phyloP scores from a whole-genome alignment of 2,329 filamentous ascomycete genomes.

The Metarhizium guizhouense region DNA sequence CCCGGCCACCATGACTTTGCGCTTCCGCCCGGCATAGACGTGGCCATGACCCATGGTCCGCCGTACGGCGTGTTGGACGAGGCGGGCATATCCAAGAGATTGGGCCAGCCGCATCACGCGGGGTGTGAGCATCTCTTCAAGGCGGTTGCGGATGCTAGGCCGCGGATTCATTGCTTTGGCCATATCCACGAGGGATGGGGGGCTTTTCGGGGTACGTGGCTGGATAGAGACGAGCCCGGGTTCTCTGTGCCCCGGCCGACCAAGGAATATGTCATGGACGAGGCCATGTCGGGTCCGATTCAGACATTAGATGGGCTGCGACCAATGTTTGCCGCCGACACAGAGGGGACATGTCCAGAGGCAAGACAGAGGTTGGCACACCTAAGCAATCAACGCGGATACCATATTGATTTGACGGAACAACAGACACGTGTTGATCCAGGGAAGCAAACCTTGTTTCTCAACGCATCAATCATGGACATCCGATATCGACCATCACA shows the following conservation, averaged over 20 bases:
- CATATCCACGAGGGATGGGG: constrained; percentile 56
- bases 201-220: constrained; percentile 43
- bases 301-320: constrained; percentile 22
- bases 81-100: constrained; percentile 7
- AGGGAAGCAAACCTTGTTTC: constrained; percentile 45
- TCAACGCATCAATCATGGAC: constrained; percentile 50
- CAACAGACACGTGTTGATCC: constrained; percentile 20
- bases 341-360: constrained; percentile 3
- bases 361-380: constrained; percentile 11
- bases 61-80: constrained; percentile 41
- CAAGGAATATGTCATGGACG: constrained; percentile 29
- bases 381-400: constrained; percentile 19
- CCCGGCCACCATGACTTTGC: constrained; percentile 27
- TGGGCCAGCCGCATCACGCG: constrained; percentile 14
- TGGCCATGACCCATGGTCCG: constrained; percentile 48
- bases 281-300: constrained; percentile 24
- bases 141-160: constrained; percentile 33
- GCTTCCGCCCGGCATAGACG: constrained; percentile 28
- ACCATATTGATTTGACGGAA: constrained; percentile 28
- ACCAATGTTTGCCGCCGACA: constrained; percentile 12
- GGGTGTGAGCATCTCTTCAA: constrained; percentile 37
- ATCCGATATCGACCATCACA: constrained; percentile 32
- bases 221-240: constrained; percentile 4
- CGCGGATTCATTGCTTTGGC: constrained; percentile 45
- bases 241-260: constrained; percentile 8